phyloP scores from a whole-genome alignment of 345 rosid species.

The Limnanthes douglasii region DNA sequence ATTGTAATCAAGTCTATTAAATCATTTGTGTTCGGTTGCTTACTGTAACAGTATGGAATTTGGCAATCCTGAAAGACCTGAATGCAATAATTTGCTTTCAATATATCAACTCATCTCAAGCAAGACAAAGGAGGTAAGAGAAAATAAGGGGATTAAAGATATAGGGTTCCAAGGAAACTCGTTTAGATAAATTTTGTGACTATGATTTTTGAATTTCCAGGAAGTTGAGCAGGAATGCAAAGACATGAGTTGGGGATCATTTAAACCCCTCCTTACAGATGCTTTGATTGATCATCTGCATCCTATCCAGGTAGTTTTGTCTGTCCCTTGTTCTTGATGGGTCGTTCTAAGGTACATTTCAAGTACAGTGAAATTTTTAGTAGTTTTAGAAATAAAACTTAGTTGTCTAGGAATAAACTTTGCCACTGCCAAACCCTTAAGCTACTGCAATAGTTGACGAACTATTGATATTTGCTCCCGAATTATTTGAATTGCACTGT shows the following conservation, averaged over 20 bases:
- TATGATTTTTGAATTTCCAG: conserved; percentile 17
- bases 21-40: conserved; percentile 3
- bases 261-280: conserved; percentile 55
- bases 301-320: conserved; percentile 58
- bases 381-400: background rate
- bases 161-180: background rate
- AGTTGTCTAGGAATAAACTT: background rate
- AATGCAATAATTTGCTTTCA: conserved; percentile 86
- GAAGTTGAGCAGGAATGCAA: conserved; percentile 67
- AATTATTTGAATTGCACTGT: no score
- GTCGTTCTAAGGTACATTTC: background rate
- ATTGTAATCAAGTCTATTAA: background rate
- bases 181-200: conserved; percentile 1
- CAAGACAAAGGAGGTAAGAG: conserved; percentile 65
- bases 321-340: background rate
- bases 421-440: conserved; percentile 5
- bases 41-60: conserved; percentile 48
- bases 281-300: conserved; percentile 72
- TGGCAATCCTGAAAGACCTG: conserved; percentile 87
- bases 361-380: background rate
- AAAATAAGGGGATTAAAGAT: background rate
- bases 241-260: conserved; percentile 71
- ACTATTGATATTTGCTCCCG: background rate
- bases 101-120: conserved; percentile 72
- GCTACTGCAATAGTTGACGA: background rate